phyloP scores from a whole-genome alignment of 441 rosid species.

The Cnidoscolus chayamansa region DNA sequence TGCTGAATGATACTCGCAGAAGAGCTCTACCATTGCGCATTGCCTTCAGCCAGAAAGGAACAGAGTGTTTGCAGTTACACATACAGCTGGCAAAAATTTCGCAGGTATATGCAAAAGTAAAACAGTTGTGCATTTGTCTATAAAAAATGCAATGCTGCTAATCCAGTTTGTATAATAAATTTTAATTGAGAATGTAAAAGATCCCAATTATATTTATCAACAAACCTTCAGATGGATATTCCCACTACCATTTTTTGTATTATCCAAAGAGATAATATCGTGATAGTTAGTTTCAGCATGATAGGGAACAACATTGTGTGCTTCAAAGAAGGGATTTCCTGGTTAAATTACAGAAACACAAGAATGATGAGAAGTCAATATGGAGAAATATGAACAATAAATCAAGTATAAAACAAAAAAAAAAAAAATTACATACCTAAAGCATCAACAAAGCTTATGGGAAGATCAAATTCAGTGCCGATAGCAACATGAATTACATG shows the following conservation, averaged over 20 bases:
- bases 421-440: constrained; percentile 47
- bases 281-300: constrained; percentile 66
- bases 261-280: constrained; percentile 55
- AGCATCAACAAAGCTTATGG: constrained; percentile 63
- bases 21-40: constrained; percentile 76
- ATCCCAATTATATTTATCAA: constrained; percentile 9
- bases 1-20: constrained; percentile 57
- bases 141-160: background rate
- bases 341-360: constrained; percentile 28
- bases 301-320: constrained; percentile 48
- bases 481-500: constrained; percentile 63
- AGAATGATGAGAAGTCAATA: constrained; percentile 17
- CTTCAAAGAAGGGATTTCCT: constrained; percentile 86
- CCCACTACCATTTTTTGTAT: constrained; percentile 36
- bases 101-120: constrained; percentile 13
- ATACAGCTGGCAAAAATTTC: constrained; percentile 16
- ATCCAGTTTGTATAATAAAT: constrained; percentile 2
- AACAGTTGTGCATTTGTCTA: constrained; percentile 6
- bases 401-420: constrained; percentile 9
- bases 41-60: constrained; percentile 57
- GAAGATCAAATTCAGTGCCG: constrained; percentile 73
- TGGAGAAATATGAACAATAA: constrained; percentile 19
- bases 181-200: constrained; percentile 13
- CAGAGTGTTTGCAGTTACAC: constrained; percentile 19
- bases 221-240: constrained; percentile 69